Conservation (phyloP, 352 stramenopile species). For the Stramenopiles sp. region DNA sequence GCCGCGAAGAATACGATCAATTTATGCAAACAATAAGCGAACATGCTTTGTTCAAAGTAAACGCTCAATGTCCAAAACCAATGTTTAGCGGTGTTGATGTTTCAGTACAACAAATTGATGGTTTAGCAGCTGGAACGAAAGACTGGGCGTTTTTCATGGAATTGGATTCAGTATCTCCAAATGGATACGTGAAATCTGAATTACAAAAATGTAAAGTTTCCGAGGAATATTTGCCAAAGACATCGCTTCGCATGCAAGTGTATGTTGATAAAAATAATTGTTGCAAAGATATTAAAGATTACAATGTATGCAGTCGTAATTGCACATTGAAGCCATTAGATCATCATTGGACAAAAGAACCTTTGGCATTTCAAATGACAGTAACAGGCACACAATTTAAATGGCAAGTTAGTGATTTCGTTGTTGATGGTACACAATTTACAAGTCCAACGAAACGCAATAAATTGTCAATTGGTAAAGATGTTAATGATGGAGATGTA, state of each 20-base stretch:
- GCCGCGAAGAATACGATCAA: neutral
- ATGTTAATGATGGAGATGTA: neutral
- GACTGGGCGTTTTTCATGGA: neutral
- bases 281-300: neutral
- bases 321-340: neutral
- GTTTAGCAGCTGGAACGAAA: neutral
- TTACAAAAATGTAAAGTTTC: neutral
- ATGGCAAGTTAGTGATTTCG: neutral
- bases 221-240: neutral
- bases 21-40: neutral
- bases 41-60: neutral
- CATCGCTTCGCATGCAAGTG: neutral
- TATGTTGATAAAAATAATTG: neutral
- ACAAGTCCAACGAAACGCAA: neutral
- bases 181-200: neutral
- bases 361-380: neutral
- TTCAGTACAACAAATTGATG: neutral
- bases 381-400: neutral
- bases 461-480: neutral
- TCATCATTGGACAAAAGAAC: neutral
- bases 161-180: neutral
- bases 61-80: neutral
- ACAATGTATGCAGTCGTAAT: neutral
- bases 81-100: neutral
- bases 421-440: neutral